Percentiles rank a stretch among this genome's conserved stretches.
phyloP scores from a whole-genome alignment of 2,329 filamentous ascomycete species.

The Diaporthe velutina region DNA sequence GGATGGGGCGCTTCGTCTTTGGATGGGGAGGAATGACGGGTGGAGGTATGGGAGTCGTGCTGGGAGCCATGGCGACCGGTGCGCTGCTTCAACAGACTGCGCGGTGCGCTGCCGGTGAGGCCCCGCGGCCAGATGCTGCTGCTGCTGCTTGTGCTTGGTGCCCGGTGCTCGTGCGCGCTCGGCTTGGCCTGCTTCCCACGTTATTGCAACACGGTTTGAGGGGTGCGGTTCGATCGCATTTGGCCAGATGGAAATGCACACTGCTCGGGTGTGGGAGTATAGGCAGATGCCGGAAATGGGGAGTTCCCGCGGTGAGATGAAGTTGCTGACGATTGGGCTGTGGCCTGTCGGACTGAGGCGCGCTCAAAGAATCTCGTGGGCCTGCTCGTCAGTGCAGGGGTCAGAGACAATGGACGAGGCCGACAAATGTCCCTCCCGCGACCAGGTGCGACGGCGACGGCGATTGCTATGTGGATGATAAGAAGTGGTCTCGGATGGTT shows the following conservation, averaged over 20 bases:
- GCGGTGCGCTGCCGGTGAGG: conserved; percentile 32
- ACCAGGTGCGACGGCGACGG: not conserved
- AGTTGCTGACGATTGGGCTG: conserved; percentile 29
- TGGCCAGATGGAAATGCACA: conserved; percentile 24
- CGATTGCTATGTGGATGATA: conserved; percentile 6
- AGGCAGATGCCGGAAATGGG: not conserved
- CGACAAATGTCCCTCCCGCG: not conserved
- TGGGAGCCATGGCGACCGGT: conserved; percentile 63
- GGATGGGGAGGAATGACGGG: conserved; percentile 52
- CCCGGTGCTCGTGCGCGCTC: conserved; percentile 12
- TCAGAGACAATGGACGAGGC: conserved; percentile 15
- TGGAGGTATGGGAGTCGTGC: conserved; percentile 62
- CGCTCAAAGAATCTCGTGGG: conserved; percentile 33
- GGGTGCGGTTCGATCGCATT: conserved; percentile 38
- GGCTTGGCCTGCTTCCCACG: conserved; percentile 23
- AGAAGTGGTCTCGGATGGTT: conserved; percentile 6
- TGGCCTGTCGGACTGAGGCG: conserved; percentile 26
- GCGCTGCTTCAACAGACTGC: conserved; percentile 25
- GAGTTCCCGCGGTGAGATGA: conserved; percentile 7
- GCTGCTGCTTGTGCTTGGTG: conserved; percentile 42
- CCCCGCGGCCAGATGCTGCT: conserved; percentile 45
- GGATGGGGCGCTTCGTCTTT: conserved; percentile 78
- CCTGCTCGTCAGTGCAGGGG: conserved; percentile 30
- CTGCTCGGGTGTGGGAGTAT: conserved; percentile 49
- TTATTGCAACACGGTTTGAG: conserved; percentile 35